Evolutionary conservation across 306 rosid genomes (phyloP).

Genomic region (Gynostemma pentaphyllum): DNA sequence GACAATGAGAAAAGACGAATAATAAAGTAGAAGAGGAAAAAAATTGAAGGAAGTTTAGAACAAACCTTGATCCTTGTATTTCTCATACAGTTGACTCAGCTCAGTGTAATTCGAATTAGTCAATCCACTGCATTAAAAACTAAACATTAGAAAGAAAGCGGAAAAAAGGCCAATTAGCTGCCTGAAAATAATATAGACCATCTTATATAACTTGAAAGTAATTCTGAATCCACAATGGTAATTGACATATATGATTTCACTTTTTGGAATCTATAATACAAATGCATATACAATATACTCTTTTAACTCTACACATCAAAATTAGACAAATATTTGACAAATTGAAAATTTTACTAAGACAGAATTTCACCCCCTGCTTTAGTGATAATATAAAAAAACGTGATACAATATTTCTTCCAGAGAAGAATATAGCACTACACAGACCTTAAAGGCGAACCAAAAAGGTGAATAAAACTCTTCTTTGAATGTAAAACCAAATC

Average conservation of each 20-base stretch:
- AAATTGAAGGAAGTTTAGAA: background rate
- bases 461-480: no score
- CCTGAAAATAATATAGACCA: background rate
- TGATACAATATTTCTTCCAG: no score
- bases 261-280: background rate
- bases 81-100: constrained; percentile 71
- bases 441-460: no score
- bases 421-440: no score
- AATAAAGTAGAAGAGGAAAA: background rate
- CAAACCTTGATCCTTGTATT: constrained; percentile 75
- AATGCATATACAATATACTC: no score
- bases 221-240: background rate
- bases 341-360: no score
- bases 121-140: constrained; percentile 75
- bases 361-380: no score
- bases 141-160: constrained; percentile 4
- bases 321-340: background rate
- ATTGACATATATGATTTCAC: background rate
- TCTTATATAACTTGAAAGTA: no score
- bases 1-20: background rate
- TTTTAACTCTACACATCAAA: background rate
- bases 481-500: no score
- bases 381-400: no score
- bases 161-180: background rate
- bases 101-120: constrained; percentile 93